Conservation (phyloP, 2,329 filamentous ascomycete species). For the Paraphaeosphaeria minitans region DNA sequence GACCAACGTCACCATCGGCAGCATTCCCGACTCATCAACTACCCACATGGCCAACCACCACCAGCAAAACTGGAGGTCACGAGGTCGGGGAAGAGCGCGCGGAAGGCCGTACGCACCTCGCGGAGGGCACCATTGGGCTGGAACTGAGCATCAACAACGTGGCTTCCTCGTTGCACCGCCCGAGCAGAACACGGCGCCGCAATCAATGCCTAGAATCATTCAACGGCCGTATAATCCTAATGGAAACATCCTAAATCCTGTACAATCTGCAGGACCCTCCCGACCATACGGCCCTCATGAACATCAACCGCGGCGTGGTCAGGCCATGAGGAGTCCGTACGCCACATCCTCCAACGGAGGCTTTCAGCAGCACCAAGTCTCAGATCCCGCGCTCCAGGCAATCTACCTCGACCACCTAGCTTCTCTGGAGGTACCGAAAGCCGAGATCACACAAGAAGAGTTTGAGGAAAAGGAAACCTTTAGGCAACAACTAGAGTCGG, state of each 20-base stretch:
- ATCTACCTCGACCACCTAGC: slow-evolving; percentile 53
- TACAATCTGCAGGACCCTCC: background rate
- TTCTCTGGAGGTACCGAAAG: slow-evolving; percentile 57
- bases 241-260: slow-evolving; percentile 3
- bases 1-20: slow-evolving; percentile 52
- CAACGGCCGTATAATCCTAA: slow-evolving; percentile 24
- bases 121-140: slow-evolving; percentile 1
- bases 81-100: slow-evolving; percentile 12
- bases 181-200: slow-evolving; percentile 6
- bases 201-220: slow-evolving; percentile 22
- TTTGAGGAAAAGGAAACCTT: slow-evolving; percentile 74
- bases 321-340: slow-evolving; percentile 14
- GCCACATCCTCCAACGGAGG: background rate
- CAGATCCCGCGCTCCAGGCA: slow-evolving; percentile 42
- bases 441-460: slow-evolving; percentile 68
- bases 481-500: slow-evolving; percentile 65
- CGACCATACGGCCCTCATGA: background rate
- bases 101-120: slow-evolving; percentile 18
- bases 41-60: slow-evolving; percentile 24
- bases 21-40: slow-evolving; percentile 14
- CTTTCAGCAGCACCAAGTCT: slow-evolving; percentile 19
- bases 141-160: background rate
- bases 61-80: slow-evolving; percentile 14
- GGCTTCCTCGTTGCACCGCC: background rate
- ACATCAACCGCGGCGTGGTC: slow-evolving; percentile 7